A percentile compares a stretch with the other conserved stretches of the same genome.
phyloP scores from a whole-genome alignment of 78 protist genomes.

The Dictyostelium brefeldianum region DNA sequence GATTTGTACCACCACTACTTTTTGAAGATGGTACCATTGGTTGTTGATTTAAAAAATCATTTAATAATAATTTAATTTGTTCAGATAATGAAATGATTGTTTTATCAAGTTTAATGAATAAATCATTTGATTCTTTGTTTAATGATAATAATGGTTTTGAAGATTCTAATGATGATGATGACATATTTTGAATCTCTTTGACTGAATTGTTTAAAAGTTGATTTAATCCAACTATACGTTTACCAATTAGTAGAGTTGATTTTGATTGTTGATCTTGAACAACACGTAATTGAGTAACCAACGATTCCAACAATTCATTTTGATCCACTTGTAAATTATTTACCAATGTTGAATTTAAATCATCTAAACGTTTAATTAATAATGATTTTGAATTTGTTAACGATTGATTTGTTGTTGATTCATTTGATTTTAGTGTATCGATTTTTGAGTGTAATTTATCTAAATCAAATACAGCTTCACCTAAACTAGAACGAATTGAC shows the following conservation, averaged over 20 bases:
- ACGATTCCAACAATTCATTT: constrained; percentile 6
- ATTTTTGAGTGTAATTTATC: background rate
- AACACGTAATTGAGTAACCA: background rate
- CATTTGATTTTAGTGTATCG: background rate
- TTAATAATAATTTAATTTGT: background rate
- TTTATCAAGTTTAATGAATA: constrained; percentile 19
- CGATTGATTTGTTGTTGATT: background rate
- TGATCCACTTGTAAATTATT: background rate
- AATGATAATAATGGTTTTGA: constrained; percentile 12
- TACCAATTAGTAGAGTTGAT: constrained; percentile 9
- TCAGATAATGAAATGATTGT: background rate
- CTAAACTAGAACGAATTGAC: background rate
- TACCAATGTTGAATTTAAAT: background rate
- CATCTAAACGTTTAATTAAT: background rate
- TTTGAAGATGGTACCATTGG: too few relatives aligned
- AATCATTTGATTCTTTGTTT: constrained; percentile 30
- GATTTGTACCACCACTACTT: background rate
- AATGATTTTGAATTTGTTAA: background rate
- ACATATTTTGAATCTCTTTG: background rate
- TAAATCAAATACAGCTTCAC: background rate
- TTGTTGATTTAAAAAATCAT: background rate
- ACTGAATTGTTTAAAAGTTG: background rate
- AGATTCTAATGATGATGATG: background rate
- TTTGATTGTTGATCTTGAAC: constrained; percentile 5
- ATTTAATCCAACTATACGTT: background rate